phyloP scores from a whole-genome alignment of 73 alveolate species.

The Durusdinium trenchii region DNA sequence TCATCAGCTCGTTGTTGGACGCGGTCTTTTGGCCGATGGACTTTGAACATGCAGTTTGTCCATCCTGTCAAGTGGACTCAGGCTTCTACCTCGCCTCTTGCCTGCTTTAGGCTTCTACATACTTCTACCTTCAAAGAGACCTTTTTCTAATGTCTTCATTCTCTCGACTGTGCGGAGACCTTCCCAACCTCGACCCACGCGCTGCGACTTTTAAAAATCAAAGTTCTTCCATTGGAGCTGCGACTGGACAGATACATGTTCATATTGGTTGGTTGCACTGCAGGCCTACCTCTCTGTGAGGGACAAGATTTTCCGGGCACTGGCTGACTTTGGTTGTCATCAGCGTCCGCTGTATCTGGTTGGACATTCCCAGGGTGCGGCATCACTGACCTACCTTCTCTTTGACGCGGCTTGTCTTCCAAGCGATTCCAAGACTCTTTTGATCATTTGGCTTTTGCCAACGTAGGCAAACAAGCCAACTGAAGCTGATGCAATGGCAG shows the following conservation, averaged over 20 bases:
- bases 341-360: slow-evolving; percentile 51
- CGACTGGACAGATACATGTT: no score
- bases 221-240: no score
- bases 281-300: no score
- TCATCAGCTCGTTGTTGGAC: slow-evolving; percentile 61
- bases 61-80: slow-evolving; percentile 47
- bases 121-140: no score
- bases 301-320: slow-evolving; percentile 34
- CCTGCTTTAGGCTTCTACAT: no score
- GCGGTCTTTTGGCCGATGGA: slow-evolving; percentile 87
- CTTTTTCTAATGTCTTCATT: no score
- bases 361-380: slow-evolving; percentile 80
- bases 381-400: slow-evolving; percentile 53
- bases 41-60: slow-evolving; percentile 34
- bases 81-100: slow-evolving; percentile 57
- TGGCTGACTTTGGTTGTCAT: slow-evolving; percentile 39
- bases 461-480: neutral
- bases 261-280: no score
- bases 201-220: no score
- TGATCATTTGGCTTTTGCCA: neutral
- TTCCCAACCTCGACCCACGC: no score
- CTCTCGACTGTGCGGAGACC: no score
- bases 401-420: slow-evolving; percentile 40
- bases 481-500: neutral
- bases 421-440: no score